Conservation (phyloP, 345 rosid species). For the Theobroma cacao region DNA sequence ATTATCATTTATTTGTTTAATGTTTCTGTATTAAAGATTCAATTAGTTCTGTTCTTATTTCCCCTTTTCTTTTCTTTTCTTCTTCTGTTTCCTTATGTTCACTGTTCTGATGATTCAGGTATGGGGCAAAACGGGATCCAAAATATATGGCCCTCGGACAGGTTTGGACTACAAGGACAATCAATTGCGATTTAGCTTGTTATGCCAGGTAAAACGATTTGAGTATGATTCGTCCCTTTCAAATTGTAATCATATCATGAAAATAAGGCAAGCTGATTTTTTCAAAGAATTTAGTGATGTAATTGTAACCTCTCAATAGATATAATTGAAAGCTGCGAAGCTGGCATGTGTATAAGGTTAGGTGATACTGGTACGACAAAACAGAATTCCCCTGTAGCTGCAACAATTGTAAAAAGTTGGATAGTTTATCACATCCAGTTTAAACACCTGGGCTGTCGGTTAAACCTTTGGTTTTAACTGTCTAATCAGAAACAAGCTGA, state of each 20-base stretch:
- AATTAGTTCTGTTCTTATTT: not conserved
- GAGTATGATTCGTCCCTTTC: not conserved
- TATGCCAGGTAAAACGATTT: conserved; percentile 60
- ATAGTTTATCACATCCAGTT: not conserved
- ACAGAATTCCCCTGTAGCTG: not conserved
- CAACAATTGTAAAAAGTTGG: not conserved
- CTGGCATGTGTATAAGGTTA: not conserved
- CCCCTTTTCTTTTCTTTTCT: not conserved
- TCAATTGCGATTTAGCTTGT: conserved; percentile 79
- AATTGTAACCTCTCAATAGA: not conserved
- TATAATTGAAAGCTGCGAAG: not conserved
- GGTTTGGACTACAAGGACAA: conserved; percentile 84
- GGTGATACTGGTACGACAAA: not conserved
- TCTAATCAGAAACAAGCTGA: not conserved
- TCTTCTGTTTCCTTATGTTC: conserved; percentile 13
- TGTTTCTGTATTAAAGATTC: not conserved
- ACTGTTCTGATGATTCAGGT: conserved; percentile 42
- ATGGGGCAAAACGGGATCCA: conserved; percentile 85
- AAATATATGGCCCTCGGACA: conserved; percentile 79
- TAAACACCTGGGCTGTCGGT: not conserved
- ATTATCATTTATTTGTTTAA: conserved; percentile 1
- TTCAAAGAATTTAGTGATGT: not conserved
- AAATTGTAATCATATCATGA: not conserved
- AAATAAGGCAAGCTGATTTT: not conserved
- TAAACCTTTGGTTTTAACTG: not conserved